Base-by-base conservation (phyloP, 2,329 filamentous ascomycete genomes). In the Neofusicoccum umdonicola region DNA sequence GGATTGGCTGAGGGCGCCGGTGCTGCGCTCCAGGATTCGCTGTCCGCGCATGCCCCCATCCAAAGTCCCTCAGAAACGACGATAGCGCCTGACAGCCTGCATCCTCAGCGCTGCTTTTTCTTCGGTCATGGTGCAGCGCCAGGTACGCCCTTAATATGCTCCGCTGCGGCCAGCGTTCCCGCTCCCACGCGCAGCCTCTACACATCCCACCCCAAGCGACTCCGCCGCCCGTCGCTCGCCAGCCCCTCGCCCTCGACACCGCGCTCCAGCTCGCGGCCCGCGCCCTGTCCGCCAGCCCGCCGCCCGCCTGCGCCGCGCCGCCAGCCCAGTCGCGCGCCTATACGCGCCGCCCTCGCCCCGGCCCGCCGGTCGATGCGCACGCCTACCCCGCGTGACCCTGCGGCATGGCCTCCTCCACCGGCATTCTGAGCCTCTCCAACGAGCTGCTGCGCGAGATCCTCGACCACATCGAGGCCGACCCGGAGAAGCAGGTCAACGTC, bases 371-470 rank as follows among this genome's bases (percentile, higher is more conserved):
- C 65, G 70, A 74, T 76, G 72, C 63, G 73, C 67, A 66, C 39
- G 52, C 54, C 60, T 64, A 67, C 66, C 67, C 69, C 70, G 72
- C 71, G 66, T 77, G 75, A 73, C 42, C 51, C 67, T 41, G 22
- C 62, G 56, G 65, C 65, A 67, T 66, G 63, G 65, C 65, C 65
- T 58, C 61, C 56, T 70, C 71, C 67, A 73, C 74, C 67, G 56
- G 64, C 65, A 19, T 74, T 9, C 73, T 78, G 66, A 71, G 73
- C 63, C 75, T 83, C 61, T 81, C 81, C 66, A 82, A 82, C 69
- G 82, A 84, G 71, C 75, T 85, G 60, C 75, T 84, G 57, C 77
- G 79, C 65, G 78, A 79, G 64, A 82, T 85, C 31, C 76, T 85
- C 68, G 81, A 83, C 69, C 76, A 82, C 68, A 79, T 85, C 68